Evolutionary conservation across 352 stramenopile genomes (phyloP), one percentile per base, ranked within the genome.

Genomic region (Elongisporangium anandrum): DNA sequence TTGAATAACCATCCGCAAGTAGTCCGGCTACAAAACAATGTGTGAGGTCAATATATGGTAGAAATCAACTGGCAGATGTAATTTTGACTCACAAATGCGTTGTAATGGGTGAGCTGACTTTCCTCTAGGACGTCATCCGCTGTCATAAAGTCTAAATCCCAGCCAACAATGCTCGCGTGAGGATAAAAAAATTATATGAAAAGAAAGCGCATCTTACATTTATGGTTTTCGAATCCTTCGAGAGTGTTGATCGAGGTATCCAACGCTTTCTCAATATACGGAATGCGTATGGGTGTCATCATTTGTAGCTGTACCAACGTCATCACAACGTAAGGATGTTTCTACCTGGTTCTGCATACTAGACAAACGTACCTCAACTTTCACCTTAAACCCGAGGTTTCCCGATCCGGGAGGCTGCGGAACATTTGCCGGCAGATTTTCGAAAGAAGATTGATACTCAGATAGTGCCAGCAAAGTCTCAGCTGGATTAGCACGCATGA

Each of bases 1-100:
- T 90, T 94, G 85, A 58, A 94, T 94, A 29, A 91, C 82, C 82
- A 94, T 94, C 34, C 85, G 79, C 0, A 94, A 61, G 52, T 94
- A 94, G 56, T 94, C 85, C 20, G 82, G 77, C 85, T 94, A 48
- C 4, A 39, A 24, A 52, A 3, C 41, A 41, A 48, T 8, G 51
- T 26, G 4, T 48, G 54, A 48, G 20, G 20, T 21, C 53, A 61
- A 52, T 8, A 62, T 47, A 22, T 53, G 22, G n/a, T 10, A 60
- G n/a, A 19, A 7, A 22, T 23, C 8, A 17, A 3, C 6, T 9
- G 3, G 4, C 16, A n/a, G 12, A 5, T 20, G 23, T 48, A 50
- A 16, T 19, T 52, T 49, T 5, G 16, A 73, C 81, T 67, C 67
- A 94, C 85, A 41, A 94, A 94, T 10, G 82, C 69, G 39, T 90